Evolutionary conservation across 2,329 filamentous ascomycete species (phyloP).

Genomic region (Alternaria incomplexa): DNA sequence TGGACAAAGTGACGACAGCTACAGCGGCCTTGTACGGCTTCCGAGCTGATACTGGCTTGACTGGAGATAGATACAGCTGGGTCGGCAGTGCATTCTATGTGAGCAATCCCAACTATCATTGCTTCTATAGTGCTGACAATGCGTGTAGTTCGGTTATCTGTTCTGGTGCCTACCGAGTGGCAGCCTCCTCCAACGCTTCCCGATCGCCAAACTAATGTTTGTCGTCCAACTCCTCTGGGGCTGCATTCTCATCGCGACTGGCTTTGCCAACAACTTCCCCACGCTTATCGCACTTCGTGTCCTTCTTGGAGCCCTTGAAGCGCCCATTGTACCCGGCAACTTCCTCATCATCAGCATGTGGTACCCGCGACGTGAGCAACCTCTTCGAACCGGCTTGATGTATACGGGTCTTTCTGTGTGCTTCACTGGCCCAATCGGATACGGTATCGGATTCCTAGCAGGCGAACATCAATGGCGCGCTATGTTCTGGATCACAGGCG

Average conservation of each 20-base stretch:
- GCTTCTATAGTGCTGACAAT: not conserved
- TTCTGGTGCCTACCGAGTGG: constrained; percentile 25
- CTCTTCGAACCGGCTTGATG: constrained; percentile 34
- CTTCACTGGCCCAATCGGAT: constrained; percentile 44
- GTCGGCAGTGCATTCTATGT: constrained; percentile 26
- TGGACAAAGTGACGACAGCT: constrained; percentile 27
- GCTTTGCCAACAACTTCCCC: constrained; percentile 31
- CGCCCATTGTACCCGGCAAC: constrained; percentile 55
- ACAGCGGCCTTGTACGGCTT: constrained; percentile 35
- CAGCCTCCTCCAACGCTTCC: constrained; percentile 24
- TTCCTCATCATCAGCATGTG: constrained; percentile 47
- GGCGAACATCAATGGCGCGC: constrained; percentile 47
- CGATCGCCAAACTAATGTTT: constrained; percentile 27
- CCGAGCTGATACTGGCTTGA: constrained; percentile 25
- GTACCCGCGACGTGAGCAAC: constrained; percentile 43
- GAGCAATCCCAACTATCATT: not conserved
- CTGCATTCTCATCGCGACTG: constrained; percentile 20
- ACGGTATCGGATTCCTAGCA: constrained; percentile 33
- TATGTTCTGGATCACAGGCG: constrained; percentile 48
- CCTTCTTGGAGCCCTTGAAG: constrained; percentile 62
- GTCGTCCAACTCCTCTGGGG: constrained; percentile 20
- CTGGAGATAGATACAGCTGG: constrained; percentile 32
- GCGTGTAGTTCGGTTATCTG: constrained; percentile 27
- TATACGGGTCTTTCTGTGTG: constrained; percentile 44
- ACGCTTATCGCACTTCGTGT: constrained; percentile 60